Evolutionary conservation across 306 rosid genomes (phyloP), one percentile per base, ranked within the genome.

Genomic region (Vachellia pachyceras): DNA sequence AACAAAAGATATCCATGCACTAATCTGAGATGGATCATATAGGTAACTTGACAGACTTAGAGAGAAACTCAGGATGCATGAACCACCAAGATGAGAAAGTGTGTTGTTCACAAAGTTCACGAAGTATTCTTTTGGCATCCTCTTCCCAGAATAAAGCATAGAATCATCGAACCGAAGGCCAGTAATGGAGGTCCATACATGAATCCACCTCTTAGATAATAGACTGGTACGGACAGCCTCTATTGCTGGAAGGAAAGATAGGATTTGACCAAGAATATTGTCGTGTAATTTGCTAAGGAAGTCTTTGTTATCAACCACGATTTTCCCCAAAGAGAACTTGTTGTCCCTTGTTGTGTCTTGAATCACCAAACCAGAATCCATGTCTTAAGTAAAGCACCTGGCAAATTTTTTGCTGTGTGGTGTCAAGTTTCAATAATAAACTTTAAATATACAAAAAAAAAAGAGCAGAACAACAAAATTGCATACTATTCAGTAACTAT

Each of bases 1-100:
- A 49, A 81, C 23, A 39, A 63, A 74, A 36, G 74, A 83, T 39
- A 86, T 81, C 89, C 89, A 86, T 61, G 41, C 33, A 61, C 70
- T 54, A 1, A 86, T 40, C 33, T 36, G 73, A 5, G 79, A 61
- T 54, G 81, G n/a, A 22, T 86, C 87, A 64, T 86, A 84, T 5
- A 61, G 40, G 25, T 49, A 39, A 18, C 76, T 5, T 0, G 68
- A 77, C 68, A 83, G 80, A 65, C 39, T 61, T 14, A 86, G 89
- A 73, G 85, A 86, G 76, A 83, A 69, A 39, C 69, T 77, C 10
- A 60, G 58, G 13, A 83, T 67, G 25, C 76, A 68, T 67, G 80
- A 83, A 80, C 68, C 75, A 64, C 63, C 23, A 25, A 80, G 75
- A 3, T 73, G 82, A 69, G 77, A 41, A 52, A 83, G 77, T 15